Base-by-base conservation (phyloP, 2,329 filamentous ascomycete species). In the Penicillium sp. region DNA sequence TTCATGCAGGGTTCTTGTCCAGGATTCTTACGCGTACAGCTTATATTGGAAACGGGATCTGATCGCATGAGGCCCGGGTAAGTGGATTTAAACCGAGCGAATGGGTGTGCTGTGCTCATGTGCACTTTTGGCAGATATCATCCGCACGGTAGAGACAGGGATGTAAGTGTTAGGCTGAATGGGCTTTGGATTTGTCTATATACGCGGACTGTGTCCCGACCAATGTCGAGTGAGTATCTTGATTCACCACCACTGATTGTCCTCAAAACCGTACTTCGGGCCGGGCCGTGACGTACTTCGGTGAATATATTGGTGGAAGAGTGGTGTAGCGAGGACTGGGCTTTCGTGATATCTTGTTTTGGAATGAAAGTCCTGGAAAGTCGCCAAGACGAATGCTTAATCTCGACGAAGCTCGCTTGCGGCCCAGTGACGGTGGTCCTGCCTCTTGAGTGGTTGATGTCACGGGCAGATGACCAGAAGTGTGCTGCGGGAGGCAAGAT, bases 231-330 rank as follows among this genome's bases (percentile, higher is more conserved):
- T 14, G 14, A 18, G 13, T 31, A 18, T 37, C 19, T 37, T 48
- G 18, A 37, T 37, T 48, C 19, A 48, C 10, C 18, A 18, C 19
- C 5, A 18, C 9, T 21, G 26, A 14, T 16, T 4, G 2, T 7
- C 14, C 24, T 54, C 54, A 64, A 18, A 64, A 65, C 2, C 61
- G 52, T 29, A 65, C 59, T 14, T 64, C 55, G 2, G 61, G 62
- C 14, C 58, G 51, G 10, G 58, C 56, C 34, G 44, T 19, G 23
- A 61, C 44, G 23, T 40, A 39, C 14, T 54, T 62, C 4, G 50
- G 51, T 6, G 54, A 54, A 24, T 55, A 56, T 10, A 54, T 46
- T 2, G 62, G 62, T 18, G 62, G 62, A 7, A 65, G 51, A n/a
- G 54, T 48, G 13, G 50, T 62, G 49, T 62, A 65, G 24, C 62